Percentiles rank a stretch among this genome's conserved stretches.
Evolutionary conservation across 1,139 yeast genomes (phyloP).

Genomic region (Geotrichum europaeum): DNA sequence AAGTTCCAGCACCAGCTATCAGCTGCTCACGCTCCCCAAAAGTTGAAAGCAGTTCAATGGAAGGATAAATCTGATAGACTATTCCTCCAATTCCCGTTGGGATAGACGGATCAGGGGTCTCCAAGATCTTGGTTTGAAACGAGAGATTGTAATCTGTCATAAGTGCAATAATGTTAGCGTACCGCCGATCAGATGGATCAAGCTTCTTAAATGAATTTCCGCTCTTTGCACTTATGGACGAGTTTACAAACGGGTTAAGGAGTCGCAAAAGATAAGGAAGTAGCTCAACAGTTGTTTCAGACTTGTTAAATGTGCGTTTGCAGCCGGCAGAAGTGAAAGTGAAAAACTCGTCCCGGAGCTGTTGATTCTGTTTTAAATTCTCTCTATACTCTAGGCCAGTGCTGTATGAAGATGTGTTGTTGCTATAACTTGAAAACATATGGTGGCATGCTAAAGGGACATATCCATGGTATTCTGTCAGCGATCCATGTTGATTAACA

Average conservation of each 20-base stretch:
- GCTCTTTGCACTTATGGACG: background rate
- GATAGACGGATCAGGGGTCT: background rate
- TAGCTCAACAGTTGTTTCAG: constrained; percentile 17
- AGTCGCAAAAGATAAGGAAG: constrained; percentile 11
- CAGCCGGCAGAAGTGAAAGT: constrained; percentile 18
- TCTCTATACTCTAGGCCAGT: constrained; percentile 19
- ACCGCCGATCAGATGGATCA: background rate
- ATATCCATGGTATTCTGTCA: constrained; percentile 50
- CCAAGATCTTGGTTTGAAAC: constrained; percentile 4
- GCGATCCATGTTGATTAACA: constrained; percentile 40
- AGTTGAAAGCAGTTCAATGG: constrained; percentile 31
- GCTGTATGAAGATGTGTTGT: constrained; percentile 40
- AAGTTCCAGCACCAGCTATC: constrained; percentile 29
- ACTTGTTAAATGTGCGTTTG: constrained; percentile 24
- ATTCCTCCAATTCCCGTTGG: constrained; percentile 9
- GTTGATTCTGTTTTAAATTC: constrained; percentile 21
- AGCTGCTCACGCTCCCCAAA: constrained; percentile 26
- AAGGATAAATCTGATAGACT: constrained; percentile 29
- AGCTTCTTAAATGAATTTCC: background rate
- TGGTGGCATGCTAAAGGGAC: constrained; percentile 61
- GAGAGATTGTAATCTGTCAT: constrained; percentile 10
- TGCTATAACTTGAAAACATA: constrained; percentile 57
- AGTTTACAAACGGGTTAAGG: background rate
- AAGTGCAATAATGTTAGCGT: constrained; percentile 2
- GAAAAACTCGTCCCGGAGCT: constrained; percentile 27